These are phyloP conservation scores for Clonostachys chloroleuca DNA, from an alignment of 2,329 filamentous ascomycete species.

Conservation along the genomic window DNA sequence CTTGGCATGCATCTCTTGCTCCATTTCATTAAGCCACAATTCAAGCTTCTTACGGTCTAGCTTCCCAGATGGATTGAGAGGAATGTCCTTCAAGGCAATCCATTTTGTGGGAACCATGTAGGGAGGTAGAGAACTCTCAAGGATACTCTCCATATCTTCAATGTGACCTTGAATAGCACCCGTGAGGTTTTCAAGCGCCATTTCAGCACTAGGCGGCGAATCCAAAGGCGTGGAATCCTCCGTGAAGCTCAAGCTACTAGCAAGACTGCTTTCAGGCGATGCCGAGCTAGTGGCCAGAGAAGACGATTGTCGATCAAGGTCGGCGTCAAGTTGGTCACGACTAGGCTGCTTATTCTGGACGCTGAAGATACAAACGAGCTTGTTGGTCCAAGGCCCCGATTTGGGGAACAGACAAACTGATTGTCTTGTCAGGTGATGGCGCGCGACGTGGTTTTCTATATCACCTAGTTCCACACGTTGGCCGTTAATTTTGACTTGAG, in stretches of 20 bases:
- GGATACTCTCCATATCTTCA: too few relatives aligned
- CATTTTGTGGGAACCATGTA: conserved; percentile 1
- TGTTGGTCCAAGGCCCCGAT: too few relatives aligned
- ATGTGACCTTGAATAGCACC: neutral
- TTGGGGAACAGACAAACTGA: too few relatives aligned
- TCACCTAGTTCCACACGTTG: conserved; percentile 46
- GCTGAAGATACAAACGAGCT: too few relatives aligned
- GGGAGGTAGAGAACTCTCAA: conserved; percentile 1
- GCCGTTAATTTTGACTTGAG: conserved; percentile 37
- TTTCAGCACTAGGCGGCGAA: too few relatives aligned
- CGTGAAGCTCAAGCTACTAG: neutral
- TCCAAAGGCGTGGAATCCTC: too few relatives aligned
- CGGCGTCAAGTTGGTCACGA: too few relatives aligned
- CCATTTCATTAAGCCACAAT: conserved; percentile 35
- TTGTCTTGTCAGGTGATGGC: too few relatives aligned
- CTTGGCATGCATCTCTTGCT: conserved; percentile 11
- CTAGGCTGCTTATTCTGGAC: too few relatives aligned
- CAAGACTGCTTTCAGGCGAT: neutral
- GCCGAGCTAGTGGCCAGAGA: neutral
- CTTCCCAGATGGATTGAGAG: neutral
- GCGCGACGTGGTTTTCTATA: conserved; percentile 9
- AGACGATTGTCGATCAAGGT: too few relatives aligned
- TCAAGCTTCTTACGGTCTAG: conserved; percentile 6
- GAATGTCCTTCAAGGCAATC: neutral
- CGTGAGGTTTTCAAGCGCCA: too few relatives aligned